phyloP scores from a whole-genome alignment of 2,329 filamentous ascomycete genomes.

The Arthrocladium fulminans region DNA sequence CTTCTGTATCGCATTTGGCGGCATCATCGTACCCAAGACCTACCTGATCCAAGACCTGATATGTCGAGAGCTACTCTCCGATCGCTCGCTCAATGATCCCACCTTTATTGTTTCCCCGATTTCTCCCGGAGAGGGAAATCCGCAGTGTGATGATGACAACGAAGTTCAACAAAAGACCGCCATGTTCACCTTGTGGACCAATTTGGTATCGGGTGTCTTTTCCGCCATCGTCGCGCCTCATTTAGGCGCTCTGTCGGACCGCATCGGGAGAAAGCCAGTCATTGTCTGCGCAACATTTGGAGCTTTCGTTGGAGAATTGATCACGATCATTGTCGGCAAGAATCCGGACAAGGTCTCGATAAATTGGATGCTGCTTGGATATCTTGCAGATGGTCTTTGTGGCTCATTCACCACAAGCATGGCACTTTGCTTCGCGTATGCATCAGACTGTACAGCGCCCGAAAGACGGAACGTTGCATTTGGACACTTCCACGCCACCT shows the following conservation, averaged over 20 bases:
- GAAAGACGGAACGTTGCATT: constrained; percentile 73
- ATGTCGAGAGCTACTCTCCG: constrained; percentile 72
- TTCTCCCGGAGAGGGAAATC: constrained; percentile 59
- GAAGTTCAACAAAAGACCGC: constrained; percentile 70
- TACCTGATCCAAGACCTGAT: constrained; percentile 79
- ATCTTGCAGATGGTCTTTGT: constrained; percentile 69
- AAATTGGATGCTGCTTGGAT: constrained; percentile 68
- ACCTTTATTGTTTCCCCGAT: constrained; percentile 54
- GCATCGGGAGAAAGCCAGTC: constrained; percentile 68
- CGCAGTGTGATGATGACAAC: constrained; percentile 63
- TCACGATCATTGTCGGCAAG: constrained; percentile 69
- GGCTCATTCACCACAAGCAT: constrained; percentile 83
- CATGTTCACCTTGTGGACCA: constrained; percentile 68
- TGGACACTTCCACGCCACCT: constrained; percentile 78
- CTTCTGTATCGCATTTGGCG: constrained; percentile 79
- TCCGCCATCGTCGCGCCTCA: constrained; percentile 76
- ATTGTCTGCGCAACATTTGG: constrained; percentile 66
- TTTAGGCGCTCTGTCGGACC: constrained; percentile 76
- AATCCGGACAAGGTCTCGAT: constrained; percentile 66
- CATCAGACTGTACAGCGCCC: constrained; percentile 76
- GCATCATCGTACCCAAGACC: constrained; percentile 73
- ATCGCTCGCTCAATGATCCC: constrained; percentile 52
- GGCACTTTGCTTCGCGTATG: constrained; percentile 74
- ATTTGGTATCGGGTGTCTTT: constrained; percentile 63
- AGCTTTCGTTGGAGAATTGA: constrained; percentile 62